Base-by-base conservation (phyloP, 345 rosid species). In the Gossypium bickii region DNA sequence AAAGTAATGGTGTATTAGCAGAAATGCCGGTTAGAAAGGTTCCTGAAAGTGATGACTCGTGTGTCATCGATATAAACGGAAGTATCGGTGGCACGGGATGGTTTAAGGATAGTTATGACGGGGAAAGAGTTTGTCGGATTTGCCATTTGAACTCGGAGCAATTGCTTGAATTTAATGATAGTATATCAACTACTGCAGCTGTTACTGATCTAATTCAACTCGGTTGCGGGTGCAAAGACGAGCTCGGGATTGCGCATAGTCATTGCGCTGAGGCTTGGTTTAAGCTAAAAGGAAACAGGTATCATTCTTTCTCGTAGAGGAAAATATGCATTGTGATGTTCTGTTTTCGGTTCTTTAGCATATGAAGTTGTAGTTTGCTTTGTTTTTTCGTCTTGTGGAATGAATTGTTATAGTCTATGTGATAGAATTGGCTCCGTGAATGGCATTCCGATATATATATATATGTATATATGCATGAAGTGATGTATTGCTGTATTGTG, bases 191-290 rank as follows among this genome's bases (percentile, higher is more conserved):
- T 75, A 70, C 66, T 56, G 77, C 57, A 11, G 76, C 78, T 56
- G 11, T 81, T 61, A 63, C 17, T 47, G 92, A 85, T 41, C 80
- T 94, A 78, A 87, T 92, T 72, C 85, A 79, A 83, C 92, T 94
- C 74, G 97, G 97, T 52, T 94, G 98, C 80, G 87, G 86, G n/a
- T 94, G 98, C 79, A 94, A 94, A 89, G 89, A 87, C 75, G 98
- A 92, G 70, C 97, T 94, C 12, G 93, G 92, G 73, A 83, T 85
- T 74, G 93, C 90, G 9, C 98, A 94, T 83, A 62, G 75, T 29
- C 85, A 87, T 60, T 94, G 97, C 70, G 98, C 97, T 0, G 97
- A 94, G 85, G 89, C 90, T 18, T 94, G 98, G 98, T 94, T 94
- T 82, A 94, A 86, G 84, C 86, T 89, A 15, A 91, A 83, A 89